Evolutionary conservation across 2,329 filamentous ascomycete species (phyloP), one percentile per base, ranked within the genome.

Genomic region (Scytalidium lignicola): DNA sequence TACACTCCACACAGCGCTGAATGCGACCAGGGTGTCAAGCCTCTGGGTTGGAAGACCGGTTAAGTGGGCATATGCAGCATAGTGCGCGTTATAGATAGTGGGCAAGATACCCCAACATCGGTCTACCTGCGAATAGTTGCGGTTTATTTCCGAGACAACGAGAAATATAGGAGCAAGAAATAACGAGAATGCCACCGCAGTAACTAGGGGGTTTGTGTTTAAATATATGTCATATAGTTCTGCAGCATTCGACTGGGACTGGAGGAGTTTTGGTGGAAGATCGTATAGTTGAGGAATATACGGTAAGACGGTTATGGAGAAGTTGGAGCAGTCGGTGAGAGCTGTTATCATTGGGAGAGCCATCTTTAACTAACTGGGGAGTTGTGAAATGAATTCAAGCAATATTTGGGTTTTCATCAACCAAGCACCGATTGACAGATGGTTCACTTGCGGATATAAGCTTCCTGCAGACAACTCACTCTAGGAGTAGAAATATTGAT

Each of bases 111-210:
- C 93, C 93, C 93, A 99, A 59, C 86, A 72, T 44, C 93, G 83
- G 67, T 99, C 93, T 40, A 99, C 85, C 70, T 99, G 93, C n/a
- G 91, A 96, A 67, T 91, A 96, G 68, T 99, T 99, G 62, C 79
- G 80, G 70, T 95, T 97, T 71, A 90, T 70, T 68, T 97, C 92
- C 1, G 90, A 88, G 4, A 83, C 73, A 26, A 92, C 62, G 20
- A 96, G 72, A 60, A 95, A 87, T 22, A 93, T 62, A 4, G 78
- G 77, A 1, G 82, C 82, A n/a, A 95, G 67, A 39, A 82, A 75
- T 17, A 95, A 59, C 2, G 88, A 86, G 47, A 88, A 79, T 0
- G 82, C 85, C 55, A 95, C 76, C 2, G 82, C 87, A 1, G 81
- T 83, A 22, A 96, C 76, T 40, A 96, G 73, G 0, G 93, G 93